Evolutionary conservation across 2,329 filamentous ascomycete species (phyloP).

Genomic region (Colletotrichum lupini): DNA sequence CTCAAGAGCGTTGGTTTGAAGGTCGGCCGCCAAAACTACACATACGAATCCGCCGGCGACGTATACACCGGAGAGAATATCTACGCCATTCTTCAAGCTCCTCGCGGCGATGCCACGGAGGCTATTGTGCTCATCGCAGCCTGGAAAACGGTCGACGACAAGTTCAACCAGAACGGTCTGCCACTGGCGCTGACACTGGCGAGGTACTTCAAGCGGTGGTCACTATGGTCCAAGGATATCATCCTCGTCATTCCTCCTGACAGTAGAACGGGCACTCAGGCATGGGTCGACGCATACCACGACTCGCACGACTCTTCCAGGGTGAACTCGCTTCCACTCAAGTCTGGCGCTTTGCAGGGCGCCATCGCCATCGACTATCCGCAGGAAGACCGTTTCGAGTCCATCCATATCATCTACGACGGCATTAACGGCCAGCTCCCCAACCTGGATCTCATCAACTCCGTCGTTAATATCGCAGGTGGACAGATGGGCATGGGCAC

Average conservation of each 20-base stretch:
- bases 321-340: slow-evolving; percentile 83
- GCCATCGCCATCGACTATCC: slow-evolving; percentile 95
- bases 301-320: slow-evolving; percentile 80
- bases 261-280: slow-evolving; percentile 89
- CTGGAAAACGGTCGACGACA: slow-evolving; percentile 83
- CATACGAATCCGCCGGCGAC: slow-evolving; percentile 82
- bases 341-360: slow-evolving; percentile 92
- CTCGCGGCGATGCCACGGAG: slow-evolving; percentile 94
- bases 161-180: slow-evolving; percentile 88
- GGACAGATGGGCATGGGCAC: slow-evolving; percentile 93
- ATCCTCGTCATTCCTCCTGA: slow-evolving; percentile 91
- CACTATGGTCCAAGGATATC: slow-evolving; percentile 98
- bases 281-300: slow-evolving; percentile 98
- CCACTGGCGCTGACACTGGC: slow-evolving; percentile 87
- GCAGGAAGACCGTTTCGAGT: slow-evolving; percentile 84
- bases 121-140: slow-evolving; percentile 93
- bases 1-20: slow-evolving; percentile 85
- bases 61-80: slow-evolving; percentile 85
- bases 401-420: slow-evolving; percentile 92
- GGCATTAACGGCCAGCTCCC: slow-evolving; percentile 95
- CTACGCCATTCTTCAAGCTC: slow-evolving; percentile 93
- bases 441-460: slow-evolving; percentile 96
- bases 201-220: slow-evolving; percentile 97
- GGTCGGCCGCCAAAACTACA: slow-evolving; percentile 87
- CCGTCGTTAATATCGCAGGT: slow-evolving; percentile 85